Evolutionary conservation across 139 green algal genomes (phyloP).

Genomic region (Volvox africanus): DNA sequence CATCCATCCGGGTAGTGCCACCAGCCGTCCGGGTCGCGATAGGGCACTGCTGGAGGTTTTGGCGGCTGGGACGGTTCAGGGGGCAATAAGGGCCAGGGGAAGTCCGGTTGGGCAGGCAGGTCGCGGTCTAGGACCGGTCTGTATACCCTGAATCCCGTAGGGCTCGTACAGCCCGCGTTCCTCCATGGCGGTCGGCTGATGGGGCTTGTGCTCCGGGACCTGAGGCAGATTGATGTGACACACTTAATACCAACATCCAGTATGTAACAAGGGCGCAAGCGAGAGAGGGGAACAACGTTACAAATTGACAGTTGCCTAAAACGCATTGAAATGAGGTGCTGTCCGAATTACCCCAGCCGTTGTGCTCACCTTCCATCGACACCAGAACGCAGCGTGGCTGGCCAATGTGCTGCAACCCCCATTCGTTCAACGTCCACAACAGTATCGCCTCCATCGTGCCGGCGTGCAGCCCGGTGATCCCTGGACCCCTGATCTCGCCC

Average conservation of each 20-base stretch:
- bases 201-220: conserved; percentile 23
- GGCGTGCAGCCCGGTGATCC: background rate
- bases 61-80: background rate
- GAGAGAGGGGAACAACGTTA: no score
- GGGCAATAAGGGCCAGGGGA: background rate
- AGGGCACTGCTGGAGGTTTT: background rate
- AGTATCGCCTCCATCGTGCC: background rate
- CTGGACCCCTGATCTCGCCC: background rate
- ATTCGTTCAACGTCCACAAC: background rate
- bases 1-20: conserved; percentile 23
- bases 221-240: background rate
- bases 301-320: no score
- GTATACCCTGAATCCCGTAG: background rate
- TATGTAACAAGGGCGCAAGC: background rate
- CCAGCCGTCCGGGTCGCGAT: conserved; percentile 25
- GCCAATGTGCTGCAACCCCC: conserved; percentile 18
- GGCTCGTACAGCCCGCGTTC: background rate
- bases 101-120: background rate
- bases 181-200: background rate
- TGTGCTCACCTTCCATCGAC: background rate
- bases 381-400: background rate
- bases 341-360: no score
- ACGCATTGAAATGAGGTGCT: no score
- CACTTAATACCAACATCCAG: background rate
- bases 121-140: background rate